Evolutionary conservation across 805 yeast genomes (phyloP).

Genomic region (Metschnikowia cerradonensis): DNA sequence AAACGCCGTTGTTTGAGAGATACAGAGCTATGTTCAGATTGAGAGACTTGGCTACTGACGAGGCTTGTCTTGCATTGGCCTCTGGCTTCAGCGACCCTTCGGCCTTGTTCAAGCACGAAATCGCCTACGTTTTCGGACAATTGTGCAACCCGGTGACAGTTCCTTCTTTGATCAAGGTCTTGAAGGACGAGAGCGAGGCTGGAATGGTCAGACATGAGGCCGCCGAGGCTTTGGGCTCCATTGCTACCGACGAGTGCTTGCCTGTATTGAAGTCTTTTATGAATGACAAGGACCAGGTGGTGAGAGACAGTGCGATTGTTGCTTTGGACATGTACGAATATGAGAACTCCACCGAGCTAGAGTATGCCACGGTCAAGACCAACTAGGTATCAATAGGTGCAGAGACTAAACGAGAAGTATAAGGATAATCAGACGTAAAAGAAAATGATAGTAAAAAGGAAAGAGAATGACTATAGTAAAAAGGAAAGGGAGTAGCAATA

Average conservation of each 20-base stretch:
- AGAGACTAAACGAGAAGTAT: neutral
- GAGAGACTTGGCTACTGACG: constrained; percentile 90
- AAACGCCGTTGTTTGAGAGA: constrained; percentile 80
- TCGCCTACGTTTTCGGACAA: constrained; percentile 98
- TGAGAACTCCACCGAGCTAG: constrained; percentile 79
- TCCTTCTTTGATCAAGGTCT: constrained; percentile 78
- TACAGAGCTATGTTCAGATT: constrained; percentile 98
- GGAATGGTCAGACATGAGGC: constrained; percentile 99
- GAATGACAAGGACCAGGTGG: constrained; percentile 81
- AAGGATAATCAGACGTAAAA: neutral
- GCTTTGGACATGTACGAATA: constrained; percentile 98
- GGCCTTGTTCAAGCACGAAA: constrained; percentile 94
- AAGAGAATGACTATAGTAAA: neutral
- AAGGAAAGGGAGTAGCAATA: no score
- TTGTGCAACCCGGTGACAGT: constrained; percentile 90
- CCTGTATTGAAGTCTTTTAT: constrained; percentile 80
- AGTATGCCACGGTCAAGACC: constrained; percentile 46
- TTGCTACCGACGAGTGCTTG: constrained; percentile 92
- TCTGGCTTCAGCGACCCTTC: constrained; percentile 85
- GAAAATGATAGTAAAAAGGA: neutral
- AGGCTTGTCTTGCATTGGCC: constrained; percentile 89
- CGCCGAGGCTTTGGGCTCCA: constrained; percentile 96
- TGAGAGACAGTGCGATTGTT: constrained; percentile 93
- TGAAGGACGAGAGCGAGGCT: constrained; percentile 75
- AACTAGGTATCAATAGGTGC: constrained; percentile 1